Base-by-base conservation (phyloP, 2,329 filamentous ascomycete genomes). In the Daldinia sp. region DNA sequence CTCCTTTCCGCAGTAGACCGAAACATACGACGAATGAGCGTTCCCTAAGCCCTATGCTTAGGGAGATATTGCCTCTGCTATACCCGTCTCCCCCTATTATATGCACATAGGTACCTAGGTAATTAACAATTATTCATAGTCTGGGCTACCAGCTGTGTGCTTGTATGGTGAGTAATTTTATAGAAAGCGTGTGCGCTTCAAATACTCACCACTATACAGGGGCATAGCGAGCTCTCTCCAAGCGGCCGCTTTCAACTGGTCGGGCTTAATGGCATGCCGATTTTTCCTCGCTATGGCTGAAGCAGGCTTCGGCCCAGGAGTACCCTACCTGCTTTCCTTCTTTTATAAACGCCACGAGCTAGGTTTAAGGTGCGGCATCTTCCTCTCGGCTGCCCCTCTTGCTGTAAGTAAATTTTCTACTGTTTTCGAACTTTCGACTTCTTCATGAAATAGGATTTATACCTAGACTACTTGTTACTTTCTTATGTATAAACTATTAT, bases 361-460 rank as follows among this genome's bases (percentile, higher is more conserved):
- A 0, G 83, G 82, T 0, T 76, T 83, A 3, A 77, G 83, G 1
- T 78, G 76, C 41, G 76, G 77, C 26, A 66, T 79, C 48, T 79
- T 75, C 50, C 70, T 78, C 26, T 78, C 80, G 73, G 79, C 81
- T 15, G 90, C 89, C 0, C 90, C 90, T 1, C 81, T 92, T 13
- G 90, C 90, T 3, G 46, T 51, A 51, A 10, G 46, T 51, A 33
- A 6, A 51, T 51, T 51, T 50, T 30, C 30, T 33, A n/a, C 13
- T 48, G 28, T 6, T 23, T 28, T 7, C 13, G 26, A 0, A 5
- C 15, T n/a, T n/a, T 30, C 12, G 1, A 26, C n/a, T n/a, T 7
- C 9, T 30, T 2, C 28, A 48, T 48, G 30, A 6, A 9, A 33
- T 33, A 1, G 30, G 6, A 33, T 33, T 6, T 9, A 33, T 33